Evolutionary conservation across 129 eudicot genomes (phyloP).

Genomic region (Flaveria bidentis): DNA sequence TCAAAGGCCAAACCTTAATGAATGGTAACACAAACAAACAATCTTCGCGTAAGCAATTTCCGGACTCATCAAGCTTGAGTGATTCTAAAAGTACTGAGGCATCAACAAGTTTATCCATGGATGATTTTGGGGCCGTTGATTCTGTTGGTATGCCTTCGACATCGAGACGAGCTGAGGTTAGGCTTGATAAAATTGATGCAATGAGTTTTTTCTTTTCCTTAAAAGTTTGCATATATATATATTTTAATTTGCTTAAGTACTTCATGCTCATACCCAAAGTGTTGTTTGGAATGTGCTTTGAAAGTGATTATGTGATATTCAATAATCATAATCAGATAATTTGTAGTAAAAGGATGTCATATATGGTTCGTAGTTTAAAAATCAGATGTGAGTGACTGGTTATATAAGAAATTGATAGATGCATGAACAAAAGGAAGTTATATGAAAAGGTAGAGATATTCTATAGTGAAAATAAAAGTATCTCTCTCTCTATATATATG

Average conservation of each 20-base stretch:
- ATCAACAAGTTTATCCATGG: constrained; percentile 55
- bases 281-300: not conserved
- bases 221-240: no score
- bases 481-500: no score
- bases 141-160: constrained; percentile 55
- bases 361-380: no score
- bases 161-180: constrained; percentile 36
- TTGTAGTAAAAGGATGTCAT: no score
- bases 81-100: constrained; percentile 69
- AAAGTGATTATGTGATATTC: no score
- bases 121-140: constrained; percentile 58
- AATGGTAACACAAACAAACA: constrained; percentile 63
- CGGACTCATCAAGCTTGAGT: constrained; percentile 56
- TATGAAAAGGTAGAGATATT: no score
- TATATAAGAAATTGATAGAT: no score
- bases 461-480: no score
- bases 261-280: no score
- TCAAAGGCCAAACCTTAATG: constrained; percentile 56
- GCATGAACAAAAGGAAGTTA: no score
- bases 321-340: no score
- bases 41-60: constrained; percentile 55
- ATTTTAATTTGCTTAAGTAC: not conserved
- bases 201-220: not conserved
- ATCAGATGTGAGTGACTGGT: no score
- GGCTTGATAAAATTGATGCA: not conserved